A percentile compares a stretch with the other conserved stretches of the same genome.
Conservation (phyloP, 2,329 filamentous ascomycete genomes). For the Orbilia quercus region DNA sequence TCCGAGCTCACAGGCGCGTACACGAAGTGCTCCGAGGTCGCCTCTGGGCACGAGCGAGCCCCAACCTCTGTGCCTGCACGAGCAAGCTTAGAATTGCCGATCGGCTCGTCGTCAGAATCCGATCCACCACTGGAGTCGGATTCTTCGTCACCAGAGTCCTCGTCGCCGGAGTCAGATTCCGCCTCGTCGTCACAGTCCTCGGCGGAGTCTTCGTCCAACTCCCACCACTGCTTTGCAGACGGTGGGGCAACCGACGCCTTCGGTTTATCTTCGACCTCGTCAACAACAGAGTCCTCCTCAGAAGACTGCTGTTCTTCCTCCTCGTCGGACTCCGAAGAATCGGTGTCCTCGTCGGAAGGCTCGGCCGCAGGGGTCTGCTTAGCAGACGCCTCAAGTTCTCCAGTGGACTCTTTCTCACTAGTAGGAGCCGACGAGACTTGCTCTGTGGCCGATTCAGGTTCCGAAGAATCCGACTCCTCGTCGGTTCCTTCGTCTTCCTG, state of each 20-base stretch:
- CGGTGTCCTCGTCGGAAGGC: too few relatives aligned
- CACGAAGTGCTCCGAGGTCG: neutral
- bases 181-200: slow-evolving; percentile 9
- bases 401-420: slow-evolving; percentile 9
- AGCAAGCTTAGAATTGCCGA: too few relatives aligned
- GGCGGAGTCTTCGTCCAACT: neutral
- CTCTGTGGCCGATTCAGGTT: neutral
- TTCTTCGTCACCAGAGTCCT: neutral
- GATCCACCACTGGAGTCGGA: too few relatives aligned
- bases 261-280: neutral
- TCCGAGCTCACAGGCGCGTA: neutral
- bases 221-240: slow-evolving; percentile 1
- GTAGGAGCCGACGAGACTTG: slow-evolving; percentile 2
- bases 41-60: neutral
- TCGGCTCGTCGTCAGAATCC: too few relatives aligned
- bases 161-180: neutral
- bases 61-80: too few relatives aligned
- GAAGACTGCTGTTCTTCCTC: neutral
- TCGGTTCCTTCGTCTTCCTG: neutral
- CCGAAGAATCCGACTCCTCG: neutral
- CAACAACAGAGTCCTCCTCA: neutral
- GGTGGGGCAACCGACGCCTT: neutral
- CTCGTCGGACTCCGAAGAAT: neutral
- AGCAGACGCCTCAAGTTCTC: neutral
- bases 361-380: neutral